Percentiles rank a stretch among this genome's conserved stretches.
Evolutionary conservation across 345 rosid species (phyloP).

Genomic region (Clausena lansium): DNA sequence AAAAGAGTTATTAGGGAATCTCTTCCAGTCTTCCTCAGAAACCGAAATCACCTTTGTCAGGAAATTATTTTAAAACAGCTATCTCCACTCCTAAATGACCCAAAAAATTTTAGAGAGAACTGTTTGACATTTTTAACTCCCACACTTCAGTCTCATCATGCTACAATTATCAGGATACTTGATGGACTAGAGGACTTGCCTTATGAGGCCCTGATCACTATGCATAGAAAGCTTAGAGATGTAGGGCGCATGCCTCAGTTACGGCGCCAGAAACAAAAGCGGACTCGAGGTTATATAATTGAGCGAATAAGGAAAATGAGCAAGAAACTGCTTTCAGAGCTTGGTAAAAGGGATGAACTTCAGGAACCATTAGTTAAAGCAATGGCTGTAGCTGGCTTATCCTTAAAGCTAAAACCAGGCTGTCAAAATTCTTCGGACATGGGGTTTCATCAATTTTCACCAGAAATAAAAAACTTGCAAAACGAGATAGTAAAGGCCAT

Average conservation of each 20-base stretch:
- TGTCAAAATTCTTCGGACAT: slow-evolving; percentile 23
- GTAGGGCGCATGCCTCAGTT: slow-evolving; percentile 37
- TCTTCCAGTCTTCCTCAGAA: slow-evolving; percentile 21
- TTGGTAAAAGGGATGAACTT: slow-evolving; percentile 36
- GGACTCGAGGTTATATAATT: slow-evolving; percentile 41
- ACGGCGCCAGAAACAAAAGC: slow-evolving; percentile 24
- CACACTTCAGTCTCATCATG: slow-evolving; percentile 34
- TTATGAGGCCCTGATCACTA: slow-evolving; percentile 49
- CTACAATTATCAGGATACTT: slow-evolving; percentile 44
- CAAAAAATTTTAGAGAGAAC: slow-evolving; percentile 41
- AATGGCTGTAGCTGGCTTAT: slow-evolving; percentile 60
- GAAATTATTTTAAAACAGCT: slow-evolving; percentile 34
- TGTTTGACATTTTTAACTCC: slow-evolving; percentile 22
- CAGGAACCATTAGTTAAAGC: slow-evolving; percentile 73
- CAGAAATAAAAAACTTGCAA: slow-evolving; percentile 58
- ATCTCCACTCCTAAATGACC: slow-evolving; percentile 47
- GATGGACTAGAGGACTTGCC: slow-evolving; percentile 55
- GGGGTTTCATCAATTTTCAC: slow-evolving; percentile 46
- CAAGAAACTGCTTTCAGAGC: slow-evolving; percentile 60
- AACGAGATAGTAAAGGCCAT: slow-evolving; percentile 69
- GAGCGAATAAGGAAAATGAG: slow-evolving; percentile 38
- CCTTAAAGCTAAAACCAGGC: slow-evolving; percentile 43
- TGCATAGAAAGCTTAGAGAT: slow-evolving; percentile 68
- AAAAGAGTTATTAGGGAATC: slow-evolving; percentile 50
- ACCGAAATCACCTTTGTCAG: slow-evolving; percentile 21